Percentiles rank a stretch among this genome's conserved stretches.
Conservation (phyloP, 1,139 yeast species). For the Candida pseudoviswanathii region DNA sequence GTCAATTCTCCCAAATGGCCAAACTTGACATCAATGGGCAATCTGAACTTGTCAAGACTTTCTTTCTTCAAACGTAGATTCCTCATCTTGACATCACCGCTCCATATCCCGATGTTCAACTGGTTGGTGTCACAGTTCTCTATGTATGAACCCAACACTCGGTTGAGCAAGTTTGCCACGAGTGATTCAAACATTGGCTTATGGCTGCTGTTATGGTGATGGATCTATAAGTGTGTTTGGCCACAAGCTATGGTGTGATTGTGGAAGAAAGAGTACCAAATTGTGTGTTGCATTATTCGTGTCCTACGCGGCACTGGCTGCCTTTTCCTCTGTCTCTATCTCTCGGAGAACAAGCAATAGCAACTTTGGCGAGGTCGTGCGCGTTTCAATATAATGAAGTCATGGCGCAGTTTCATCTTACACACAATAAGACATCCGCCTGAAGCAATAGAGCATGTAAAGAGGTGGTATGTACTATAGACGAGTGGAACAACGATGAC, state of each 20-base stretch:
- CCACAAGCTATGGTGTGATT: too few species aligned
- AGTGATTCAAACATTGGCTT: slow-evolving; percentile 54
- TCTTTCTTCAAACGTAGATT: slow-evolving; percentile 77
- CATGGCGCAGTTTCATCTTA: not conserved
- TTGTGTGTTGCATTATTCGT: not conserved
- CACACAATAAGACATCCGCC: not conserved
- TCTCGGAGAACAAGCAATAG: not conserved
- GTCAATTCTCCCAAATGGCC: slow-evolving; percentile 92
- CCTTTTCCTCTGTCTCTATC: not conserved
- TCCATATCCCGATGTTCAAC: slow-evolving; percentile 94
- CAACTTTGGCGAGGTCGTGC: not conserved
- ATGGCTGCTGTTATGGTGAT: not conserved
- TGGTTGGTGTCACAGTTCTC: slow-evolving; percentile 96
- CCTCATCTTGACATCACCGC: slow-evolving; percentile 89
- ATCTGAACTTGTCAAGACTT: slow-evolving; percentile 79
- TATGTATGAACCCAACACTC: slow-evolving; percentile 71
- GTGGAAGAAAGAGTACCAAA: not conserved
- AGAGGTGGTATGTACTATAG: not conserved
- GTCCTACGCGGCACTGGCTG: not conserved
- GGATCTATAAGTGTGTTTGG: not conserved
- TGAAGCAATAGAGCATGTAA: not conserved
- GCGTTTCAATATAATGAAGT: not conserved
- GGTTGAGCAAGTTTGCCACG: slow-evolving; percentile 55
- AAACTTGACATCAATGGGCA: slow-evolving; percentile 87
- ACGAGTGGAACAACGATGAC: too few species aligned